A percentile compares a stretch with the other conserved stretches of the same genome.
These are phyloP conservation scores for Cladorrhinum sp. DNA, from an alignment of 2,329 filamentous ascomycete species.

Conservation along the genomic window DNA sequence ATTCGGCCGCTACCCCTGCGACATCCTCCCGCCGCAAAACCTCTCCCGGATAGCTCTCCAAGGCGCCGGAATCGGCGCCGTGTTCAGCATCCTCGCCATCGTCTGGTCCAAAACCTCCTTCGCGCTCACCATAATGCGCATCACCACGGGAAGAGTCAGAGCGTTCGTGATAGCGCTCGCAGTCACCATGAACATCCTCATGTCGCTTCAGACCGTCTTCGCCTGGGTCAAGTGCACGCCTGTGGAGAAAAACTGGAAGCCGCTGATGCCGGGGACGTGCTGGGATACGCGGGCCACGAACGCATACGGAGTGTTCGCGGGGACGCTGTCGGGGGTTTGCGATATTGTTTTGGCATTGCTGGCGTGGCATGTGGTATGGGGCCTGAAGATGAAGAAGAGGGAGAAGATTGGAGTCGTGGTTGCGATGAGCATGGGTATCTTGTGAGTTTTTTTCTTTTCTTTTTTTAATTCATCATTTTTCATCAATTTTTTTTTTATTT, in stretches of 20 bases:
- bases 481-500: too few species aligned
- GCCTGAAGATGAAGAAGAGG: slow-evolving; percentile 29
- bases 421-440: slow-evolving; percentile 34
- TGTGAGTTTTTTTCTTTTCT: slow-evolving; percentile 23
- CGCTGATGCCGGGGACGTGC: slow-evolving; percentile 3
- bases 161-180: slow-evolving; percentile 32
- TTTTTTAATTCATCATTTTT: too few species aligned
- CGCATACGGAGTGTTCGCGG: slow-evolving; percentile 24
- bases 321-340: slow-evolving; percentile 25
- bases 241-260: slow-evolving; percentile 2
- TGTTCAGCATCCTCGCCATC: slow-evolving; percentile 22
- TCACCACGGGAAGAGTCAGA: slow-evolving; percentile 29
- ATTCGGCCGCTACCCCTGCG: slow-evolving; percentile 16
- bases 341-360: slow-evolving; percentile 32
- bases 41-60: not conserved
- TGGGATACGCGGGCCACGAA: slow-evolving; percentile 22
- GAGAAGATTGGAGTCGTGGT: slow-evolving; percentile 32
- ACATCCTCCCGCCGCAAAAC: slow-evolving; percentile 5
- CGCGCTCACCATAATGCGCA: slow-evolving; percentile 36
- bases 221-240: slow-evolving; percentile 13
- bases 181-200: slow-evolving; percentile 29
- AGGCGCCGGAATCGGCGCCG: slow-evolving; percentile 8
- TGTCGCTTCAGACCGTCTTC: slow-evolving; percentile 26
- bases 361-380: slow-evolving; percentile 32
- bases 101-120: slow-evolving; percentile 36